Base-by-base conservation (phyloP, 495 filamentous ascomycete species). In the Aspergillus taichungensis region DNA sequence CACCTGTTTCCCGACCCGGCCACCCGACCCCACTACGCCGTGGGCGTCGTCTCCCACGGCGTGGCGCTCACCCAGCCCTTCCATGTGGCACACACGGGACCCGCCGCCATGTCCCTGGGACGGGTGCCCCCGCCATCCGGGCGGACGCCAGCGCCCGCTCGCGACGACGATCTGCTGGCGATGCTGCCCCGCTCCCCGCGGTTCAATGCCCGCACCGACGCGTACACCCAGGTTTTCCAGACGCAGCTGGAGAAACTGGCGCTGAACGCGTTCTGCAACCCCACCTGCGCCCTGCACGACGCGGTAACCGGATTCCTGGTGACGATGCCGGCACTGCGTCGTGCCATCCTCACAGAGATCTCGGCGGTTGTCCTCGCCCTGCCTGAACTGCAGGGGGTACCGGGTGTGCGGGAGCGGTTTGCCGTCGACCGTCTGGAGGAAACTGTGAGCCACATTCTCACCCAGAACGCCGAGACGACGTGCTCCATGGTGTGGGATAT, bases 401-500 rank as follows among this genome's bases (percentile, higher is more conserved):
- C 60, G 33, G 81, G 66, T 40, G 67, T 67, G 36, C 53, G 48
- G 29, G 52, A 57, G 7, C 69, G 74, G 6, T 76, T 81, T 43
- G 56, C 65, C 0, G 53, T 63, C 6, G 59, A 72, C 14, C 55
- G 70, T 13, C 57, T 79, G 9, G 71, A 78, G 51, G 64, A 62
- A 8, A 55, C 71, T 18, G 73, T 78, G 3, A 64, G 78, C 12
- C 37, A 56, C 12, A 74, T 85, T 3, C 74, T 73, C 9, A 51
- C 64, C 8, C 69, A 68, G 49, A 87, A 79, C 5, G 63, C 57
- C 3, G 64, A 72, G 31, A 87, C 87, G 55, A 74, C 72, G 36
- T 84, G 79, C 49, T 78, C 74, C 8, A 91, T 89, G 85, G 54
- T 84, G 24, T 82, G 85, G 60, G 84, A 89, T 61, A 71, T 85